Evolutionary conservation across 176 grass and related monocot species (phyloP).

Genomic region (Aechmea fasciata): DNA sequence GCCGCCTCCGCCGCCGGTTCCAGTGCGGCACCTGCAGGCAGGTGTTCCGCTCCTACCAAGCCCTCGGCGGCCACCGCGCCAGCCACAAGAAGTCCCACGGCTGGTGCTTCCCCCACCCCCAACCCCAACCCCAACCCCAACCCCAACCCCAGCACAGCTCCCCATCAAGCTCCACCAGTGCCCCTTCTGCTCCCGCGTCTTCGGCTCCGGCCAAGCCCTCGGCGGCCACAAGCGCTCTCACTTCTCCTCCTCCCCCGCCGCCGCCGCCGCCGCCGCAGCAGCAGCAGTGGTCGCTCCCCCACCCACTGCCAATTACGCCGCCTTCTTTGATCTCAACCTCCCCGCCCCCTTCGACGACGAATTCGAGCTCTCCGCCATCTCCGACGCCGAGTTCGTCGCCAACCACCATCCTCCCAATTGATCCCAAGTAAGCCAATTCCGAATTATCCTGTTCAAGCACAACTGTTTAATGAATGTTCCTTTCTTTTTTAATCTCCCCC

Average conservation of each 20-base stretch:
- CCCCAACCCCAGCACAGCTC: background rate
- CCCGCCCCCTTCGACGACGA: conserved; percentile 6
- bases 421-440: background rate
- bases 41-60: conserved; percentile 76
- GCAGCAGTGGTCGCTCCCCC: background rate
- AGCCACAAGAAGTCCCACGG: conserved; percentile 70
- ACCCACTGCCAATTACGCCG: background rate
- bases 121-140: conserved; percentile 2
- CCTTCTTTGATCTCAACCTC: conserved; percentile 5
- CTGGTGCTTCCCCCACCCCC: conserved; percentile 25
- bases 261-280: background rate
- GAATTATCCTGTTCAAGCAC: too few relatives aligned
- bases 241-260: conserved; percentile 7
- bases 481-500: too few relatives aligned
- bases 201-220: conserved; percentile 76
- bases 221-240: conserved; percentile 87
- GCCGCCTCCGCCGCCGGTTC: conserved; percentile 21
- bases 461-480: too few relatives aligned
- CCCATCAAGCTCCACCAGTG: conserved; percentile 47
- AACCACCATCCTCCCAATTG: background rate
- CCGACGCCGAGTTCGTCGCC: conserved; percentile 3
- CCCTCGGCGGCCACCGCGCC: conserved; percentile 74
- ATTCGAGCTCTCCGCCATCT: conserved; percentile 12
- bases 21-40: conserved; percentile 68
- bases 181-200: conserved; percentile 71